Conservation (phyloP, 2,329 filamentous ascomycete genomes). For the Mollisiaceae sp. region DNA sequence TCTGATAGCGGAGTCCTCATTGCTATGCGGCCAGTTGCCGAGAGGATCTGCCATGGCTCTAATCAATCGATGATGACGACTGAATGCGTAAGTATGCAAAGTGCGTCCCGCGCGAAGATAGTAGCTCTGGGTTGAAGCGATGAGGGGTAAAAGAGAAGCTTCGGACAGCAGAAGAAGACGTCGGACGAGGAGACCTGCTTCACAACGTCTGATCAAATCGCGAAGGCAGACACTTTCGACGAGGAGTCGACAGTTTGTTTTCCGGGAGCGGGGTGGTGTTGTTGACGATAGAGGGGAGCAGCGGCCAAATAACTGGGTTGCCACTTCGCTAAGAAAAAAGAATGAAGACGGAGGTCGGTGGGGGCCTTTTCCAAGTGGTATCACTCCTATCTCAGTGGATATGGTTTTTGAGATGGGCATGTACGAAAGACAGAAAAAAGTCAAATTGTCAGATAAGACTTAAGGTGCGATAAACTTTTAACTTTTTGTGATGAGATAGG, state of each 20-base stretch:
- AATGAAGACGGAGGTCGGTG: no score
- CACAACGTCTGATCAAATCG: not conserved
- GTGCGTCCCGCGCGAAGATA: not conserved
- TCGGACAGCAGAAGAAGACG: conserved; percentile 2
- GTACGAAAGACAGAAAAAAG: not conserved
- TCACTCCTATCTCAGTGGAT: not conserved
- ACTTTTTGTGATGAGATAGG: not conserved
- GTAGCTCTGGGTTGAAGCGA: not conserved
- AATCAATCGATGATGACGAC: not conserved
- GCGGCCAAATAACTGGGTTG: not conserved
- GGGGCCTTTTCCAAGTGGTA: not conserved
- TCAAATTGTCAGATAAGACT: not conserved
- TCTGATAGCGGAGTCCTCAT: not conserved
- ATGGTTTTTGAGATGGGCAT: not conserved
- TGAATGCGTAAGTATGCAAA: not conserved
- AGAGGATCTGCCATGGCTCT: not conserved
- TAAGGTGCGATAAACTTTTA: not conserved
- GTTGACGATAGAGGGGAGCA: not conserved
- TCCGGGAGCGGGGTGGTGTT: not conserved
- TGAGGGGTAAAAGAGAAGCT: not conserved
- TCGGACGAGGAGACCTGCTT: not conserved
- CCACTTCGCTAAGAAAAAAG: not conserved
- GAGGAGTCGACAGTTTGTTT: not conserved
- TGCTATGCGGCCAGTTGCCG: not conserved
- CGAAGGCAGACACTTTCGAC: not conserved